Conservation (phyloP, 1,139 yeast species). For the Diutina rugosa region DNA sequence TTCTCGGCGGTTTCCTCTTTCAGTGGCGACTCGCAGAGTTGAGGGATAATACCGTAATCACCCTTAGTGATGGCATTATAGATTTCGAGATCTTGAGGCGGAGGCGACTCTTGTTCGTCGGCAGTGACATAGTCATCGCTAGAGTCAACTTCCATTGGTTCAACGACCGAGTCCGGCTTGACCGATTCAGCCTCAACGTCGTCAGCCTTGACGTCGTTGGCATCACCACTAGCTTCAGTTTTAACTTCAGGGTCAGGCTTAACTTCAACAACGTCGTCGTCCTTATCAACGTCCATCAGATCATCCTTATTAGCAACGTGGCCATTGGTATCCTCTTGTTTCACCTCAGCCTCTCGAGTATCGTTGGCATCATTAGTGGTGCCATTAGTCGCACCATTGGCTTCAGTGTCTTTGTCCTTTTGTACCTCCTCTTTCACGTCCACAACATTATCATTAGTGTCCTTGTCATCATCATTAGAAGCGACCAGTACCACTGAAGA, state of each 20-base stretch:
- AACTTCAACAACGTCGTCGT: neutral
- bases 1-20: neutral
- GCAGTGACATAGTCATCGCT: neutral
- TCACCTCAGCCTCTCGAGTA: neutral
- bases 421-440: neutral
- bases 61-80: neutral
- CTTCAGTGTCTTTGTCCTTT: neutral
- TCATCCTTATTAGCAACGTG: neutral
- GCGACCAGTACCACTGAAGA: too few relatives aligned
- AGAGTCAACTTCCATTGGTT: neutral
- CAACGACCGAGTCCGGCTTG: neutral
- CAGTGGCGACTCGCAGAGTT: neutral
- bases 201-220: neutral
- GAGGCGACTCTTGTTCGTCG: neutral
- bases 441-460: neutral
- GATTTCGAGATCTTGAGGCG: neutral
- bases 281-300: neutral
- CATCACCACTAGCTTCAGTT: neutral
- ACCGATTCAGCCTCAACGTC: neutral
- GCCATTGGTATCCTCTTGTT: neutral
- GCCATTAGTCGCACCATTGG: neutral
- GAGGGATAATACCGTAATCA: conserved; percentile 2
- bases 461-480: neutral
- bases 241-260: neutral
- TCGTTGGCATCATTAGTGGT: neutral